A percentile compares a stretch with the other conserved stretches of the same genome.
These are phyloP conservation scores for Pseudocercospora musae DNA, from an alignment of 2,329 filamentous ascomycete species.

Conservation along the genomic window DNA sequence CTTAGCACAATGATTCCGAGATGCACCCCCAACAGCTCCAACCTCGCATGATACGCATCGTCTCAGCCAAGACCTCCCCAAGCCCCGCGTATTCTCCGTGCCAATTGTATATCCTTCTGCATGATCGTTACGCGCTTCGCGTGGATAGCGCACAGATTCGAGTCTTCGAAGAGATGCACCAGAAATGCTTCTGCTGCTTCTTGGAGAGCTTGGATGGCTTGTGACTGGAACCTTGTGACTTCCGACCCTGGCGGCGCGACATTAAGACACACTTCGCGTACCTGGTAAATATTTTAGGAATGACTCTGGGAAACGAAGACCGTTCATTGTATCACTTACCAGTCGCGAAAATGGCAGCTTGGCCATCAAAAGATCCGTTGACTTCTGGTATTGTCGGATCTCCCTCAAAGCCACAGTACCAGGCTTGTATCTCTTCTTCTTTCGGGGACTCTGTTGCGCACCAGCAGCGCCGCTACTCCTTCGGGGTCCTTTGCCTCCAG, in stretches of 20 bases:
- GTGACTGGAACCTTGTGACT: slow-evolving; percentile 95
- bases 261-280: slow-evolving; percentile 94
- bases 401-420: slow-evolving; percentile 95
- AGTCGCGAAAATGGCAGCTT: slow-evolving; percentile 98
- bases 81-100: slow-evolving; percentile 85
- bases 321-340: slow-evolving; percentile 42
- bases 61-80: slow-evolving; percentile 39
- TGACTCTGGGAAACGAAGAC: background rate
- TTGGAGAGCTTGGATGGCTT: slow-evolving; percentile 93
- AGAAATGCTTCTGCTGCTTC: slow-evolving; percentile 99
- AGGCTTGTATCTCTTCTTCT: slow-evolving; percentile 43
- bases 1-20: slow-evolving; percentile 18
- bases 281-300: slow-evolving; percentile 28
- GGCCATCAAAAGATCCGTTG: slow-evolving; percentile 90
- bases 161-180: slow-evolving; percentile 96
- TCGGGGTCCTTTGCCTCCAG: slow-evolving; percentile 22
- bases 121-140: slow-evolving; percentile 99
- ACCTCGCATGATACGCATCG: background rate
- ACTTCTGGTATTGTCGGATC: slow-evolving; percentile 98
- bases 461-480: slow-evolving; percentile 13
- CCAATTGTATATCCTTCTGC: slow-evolving; percentile 95
- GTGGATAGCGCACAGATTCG: slow-evolving; percentile 97
- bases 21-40: slow-evolving; percentile 1
- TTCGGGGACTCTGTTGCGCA: slow-evolving; percentile 21
- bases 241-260: slow-evolving; percentile 66